Percentiles rank a stretch among this genome's conserved stretches.
These are phyloP conservation scores for Penstemon eatonii DNA, from an alignment of 257 asterid species.

Conservation along the genomic window DNA sequence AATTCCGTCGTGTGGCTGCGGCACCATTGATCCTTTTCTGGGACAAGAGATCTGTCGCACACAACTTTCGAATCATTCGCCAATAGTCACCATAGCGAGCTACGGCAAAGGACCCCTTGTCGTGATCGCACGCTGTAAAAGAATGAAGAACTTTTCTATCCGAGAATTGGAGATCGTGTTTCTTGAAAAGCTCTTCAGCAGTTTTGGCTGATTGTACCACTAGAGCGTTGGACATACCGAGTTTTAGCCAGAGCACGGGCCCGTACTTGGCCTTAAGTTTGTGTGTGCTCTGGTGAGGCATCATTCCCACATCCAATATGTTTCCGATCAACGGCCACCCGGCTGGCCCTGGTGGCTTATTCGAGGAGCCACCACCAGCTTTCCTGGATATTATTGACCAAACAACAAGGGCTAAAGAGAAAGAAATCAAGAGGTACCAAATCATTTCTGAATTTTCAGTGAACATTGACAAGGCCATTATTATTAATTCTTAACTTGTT, in stretches of 20 bases:
- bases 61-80: slow-evolving; percentile 27
- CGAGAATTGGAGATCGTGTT: slow-evolving; percentile 30
- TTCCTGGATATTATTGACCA: neutral
- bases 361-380: neutral
- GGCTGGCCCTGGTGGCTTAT: slow-evolving; percentile 45
- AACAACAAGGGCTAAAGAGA: too few species aligned
- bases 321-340: slow-evolving; percentile 42
- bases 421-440: too few species aligned
- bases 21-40: slow-evolving; percentile 31
- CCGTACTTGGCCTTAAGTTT: slow-evolving; percentile 35
- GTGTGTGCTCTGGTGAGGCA: slow-evolving; percentile 33
- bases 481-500: too few species aligned
- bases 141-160: slow-evolving; percentile 22
- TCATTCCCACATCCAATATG: slow-evolving; percentile 38
- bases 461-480: too few species aligned
- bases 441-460: too few species aligned
- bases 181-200: slow-evolving; percentile 45
- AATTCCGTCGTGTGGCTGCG: slow-evolving; percentile 8
- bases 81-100: slow-evolving; percentile 35
- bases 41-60: slow-evolving; percentile 28
- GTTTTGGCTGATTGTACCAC: slow-evolving; percentile 31
- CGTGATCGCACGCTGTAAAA: neutral
- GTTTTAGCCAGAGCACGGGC: slow-evolving; percentile 32
- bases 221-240: slow-evolving; percentile 36
- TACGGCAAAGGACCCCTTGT: slow-evolving; percentile 25